These are phyloP conservation scores for Chaetomium globosum DNA, from an alignment of 2,329 filamentous ascomycete genomes.

Conservation along the genomic window DNA sequence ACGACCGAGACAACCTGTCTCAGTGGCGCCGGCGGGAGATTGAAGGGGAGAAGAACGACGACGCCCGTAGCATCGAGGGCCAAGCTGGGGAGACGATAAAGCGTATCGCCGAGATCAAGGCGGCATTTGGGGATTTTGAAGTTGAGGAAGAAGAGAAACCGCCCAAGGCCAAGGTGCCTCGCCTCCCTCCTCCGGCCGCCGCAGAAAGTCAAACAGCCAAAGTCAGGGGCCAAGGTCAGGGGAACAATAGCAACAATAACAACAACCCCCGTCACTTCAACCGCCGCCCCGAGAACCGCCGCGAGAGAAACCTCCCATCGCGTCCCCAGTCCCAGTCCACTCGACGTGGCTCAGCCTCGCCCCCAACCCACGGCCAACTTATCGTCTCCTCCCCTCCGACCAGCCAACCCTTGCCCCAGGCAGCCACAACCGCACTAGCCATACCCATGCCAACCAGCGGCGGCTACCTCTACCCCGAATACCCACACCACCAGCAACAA, in stretches of 20 bases:
- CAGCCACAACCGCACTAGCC: background rate
- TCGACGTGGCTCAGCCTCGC: background rate
- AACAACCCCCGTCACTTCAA: background rate
- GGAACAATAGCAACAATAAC: background rate
- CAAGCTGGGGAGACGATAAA: conserved; percentile 14
- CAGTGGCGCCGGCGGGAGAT: conserved; percentile 24
- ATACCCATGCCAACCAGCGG: background rate
- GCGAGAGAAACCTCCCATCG: background rate
- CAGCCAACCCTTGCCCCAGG: background rate
- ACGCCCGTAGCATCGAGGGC: background rate
- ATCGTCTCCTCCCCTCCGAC: background rate
- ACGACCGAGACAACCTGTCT: conserved; percentile 13
- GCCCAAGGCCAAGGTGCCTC: background rate
- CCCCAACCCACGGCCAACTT: background rate
- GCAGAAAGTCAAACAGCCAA: background rate
- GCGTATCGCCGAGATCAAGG: conserved; percentile 28
- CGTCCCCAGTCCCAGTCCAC: background rate
- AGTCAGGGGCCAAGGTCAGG: background rate
- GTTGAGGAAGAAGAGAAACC: background rate
- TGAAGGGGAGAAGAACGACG: background rate
- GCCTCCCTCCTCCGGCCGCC: background rate
- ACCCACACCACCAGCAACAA: conserved; percentile 8
- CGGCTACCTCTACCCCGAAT: background rate
- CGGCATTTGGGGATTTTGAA: conserved; percentile 24
- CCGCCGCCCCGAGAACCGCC: conserved; percentile 2